Percentiles rank a stretch among this genome's conserved stretches.
These are phyloP conservation scores for Neonectria punicea DNA, from an alignment of 2,329 filamentous ascomycete genomes.

Conservation along the genomic window DNA sequence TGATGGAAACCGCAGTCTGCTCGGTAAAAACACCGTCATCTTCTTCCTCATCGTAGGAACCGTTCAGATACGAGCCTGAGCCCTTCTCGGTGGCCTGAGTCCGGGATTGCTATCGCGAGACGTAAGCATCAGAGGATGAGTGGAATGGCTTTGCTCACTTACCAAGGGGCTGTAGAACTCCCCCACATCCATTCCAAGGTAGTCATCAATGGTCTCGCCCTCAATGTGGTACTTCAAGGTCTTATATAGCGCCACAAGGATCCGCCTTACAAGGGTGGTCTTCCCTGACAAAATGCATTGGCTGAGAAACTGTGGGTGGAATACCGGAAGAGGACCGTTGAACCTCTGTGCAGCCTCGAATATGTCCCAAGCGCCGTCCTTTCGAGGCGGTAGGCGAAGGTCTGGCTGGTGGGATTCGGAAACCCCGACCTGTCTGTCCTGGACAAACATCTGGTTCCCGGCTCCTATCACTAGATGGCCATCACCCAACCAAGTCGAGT, in stretches of 20 bases:
- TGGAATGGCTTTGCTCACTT: conserved; percentile 15
- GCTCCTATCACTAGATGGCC: conserved; percentile 88
- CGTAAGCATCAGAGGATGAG: conserved; percentile 17
- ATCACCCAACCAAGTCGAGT: conserved; percentile 89
- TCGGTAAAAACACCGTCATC: conserved; percentile 76
- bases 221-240: conserved; percentile 85
- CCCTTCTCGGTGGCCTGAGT: conserved; percentile 43
- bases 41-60: conserved; percentile 51
- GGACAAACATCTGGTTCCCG: conserved; percentile 90
- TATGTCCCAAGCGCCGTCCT: conserved; percentile 70
- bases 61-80: conserved; percentile 52
- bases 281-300: conserved; percentile 90
- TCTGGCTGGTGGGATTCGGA: conserved; percentile 68
- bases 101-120: conserved; percentile 27
- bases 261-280: conserved; percentile 72
- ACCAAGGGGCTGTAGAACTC: conserved; percentile 62
- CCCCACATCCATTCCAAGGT: conserved; percentile 73
- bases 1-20: conserved; percentile 74
- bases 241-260: conserved; percentile 78
- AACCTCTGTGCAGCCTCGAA: conserved; percentile 85
- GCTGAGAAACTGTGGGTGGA: conserved; percentile 90
- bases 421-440: conserved; percentile 78
- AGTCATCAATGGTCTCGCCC: conserved; percentile 82
- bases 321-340: conserved; percentile 88
- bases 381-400: conserved; percentile 59